Evolutionary conservation across 306 rosid species (phyloP), one percentile per base, ranked within the genome.

Genomic region (Inga leiocalycina): DNA sequence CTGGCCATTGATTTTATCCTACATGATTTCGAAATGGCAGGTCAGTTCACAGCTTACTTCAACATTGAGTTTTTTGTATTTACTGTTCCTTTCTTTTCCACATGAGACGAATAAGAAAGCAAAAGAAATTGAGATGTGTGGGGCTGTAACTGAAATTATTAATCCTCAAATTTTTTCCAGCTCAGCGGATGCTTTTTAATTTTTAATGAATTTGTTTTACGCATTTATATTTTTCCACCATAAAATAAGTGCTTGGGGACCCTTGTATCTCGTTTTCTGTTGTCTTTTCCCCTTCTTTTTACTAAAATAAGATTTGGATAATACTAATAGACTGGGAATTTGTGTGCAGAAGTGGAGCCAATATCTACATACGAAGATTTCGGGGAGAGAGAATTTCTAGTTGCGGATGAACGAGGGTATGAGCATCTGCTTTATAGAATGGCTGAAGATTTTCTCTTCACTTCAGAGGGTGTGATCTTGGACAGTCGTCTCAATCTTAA

Each of bases 1-100:
- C 89, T 90, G 51, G 99, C 99, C 75, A 90, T 95, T 86, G 98
- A 95, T 84, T 95, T 95, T 80, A 88, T 90, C 45, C 89, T 95
- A 8, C 99, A 95, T 79, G 99, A 95, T 90, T 95, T 95, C 70
- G 99, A 95, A 91, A 95, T 95, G 99, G 94, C 99, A 83, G 99
- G 99, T 93, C 19, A 27, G 73, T 84, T 77, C 80, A n/a, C 49
- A 70, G 12, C 67, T 80, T 66, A 57, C 74, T 62, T 41, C 8
- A 24, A 76, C 61, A 68, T 75, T 51, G 35, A 68, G 8, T 69
- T 77, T 62, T 62, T 37, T 54, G 8, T 73, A 74, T 70, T 44
- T 54, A 71, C 65, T 76, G 66, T 86, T 75, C 41, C 78, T 11
- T 12, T 77, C 46, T n/a, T 37, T 61, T 76, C 77, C 72, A 30